Percentiles rank a stretch among this genome's conserved stretches.
These are phyloP conservation scores for Saxophila tyrrhenica DNA, from an alignment of 495 filamentous ascomycete species.

Conservation along the genomic window DNA sequence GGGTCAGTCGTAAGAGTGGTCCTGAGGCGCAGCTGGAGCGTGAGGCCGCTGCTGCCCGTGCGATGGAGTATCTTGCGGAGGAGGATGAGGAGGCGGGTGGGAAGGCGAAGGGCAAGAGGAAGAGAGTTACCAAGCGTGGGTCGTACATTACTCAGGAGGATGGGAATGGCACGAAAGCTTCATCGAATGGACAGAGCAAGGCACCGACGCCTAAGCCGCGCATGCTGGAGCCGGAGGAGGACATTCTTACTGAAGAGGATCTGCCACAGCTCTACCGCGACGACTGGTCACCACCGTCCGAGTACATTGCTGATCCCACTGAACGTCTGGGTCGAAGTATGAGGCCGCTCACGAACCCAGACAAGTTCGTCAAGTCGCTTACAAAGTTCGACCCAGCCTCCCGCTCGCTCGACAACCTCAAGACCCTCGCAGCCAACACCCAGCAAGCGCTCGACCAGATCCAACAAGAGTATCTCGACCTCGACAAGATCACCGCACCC, in stretches of 20 bases:
- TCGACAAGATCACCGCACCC: conserved; percentile 42
- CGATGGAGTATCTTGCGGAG: background rate
- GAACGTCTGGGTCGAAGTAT: conserved; percentile 6
- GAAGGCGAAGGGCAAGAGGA: background rate
- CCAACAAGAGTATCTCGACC: conserved; percentile 53
- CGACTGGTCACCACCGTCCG: background rate
- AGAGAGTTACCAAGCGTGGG: background rate
- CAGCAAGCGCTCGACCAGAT: conserved; percentile 43
- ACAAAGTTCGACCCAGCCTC: conserved; percentile 23
- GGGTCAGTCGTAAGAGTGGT: background rate
- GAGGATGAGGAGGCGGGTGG: background rate
- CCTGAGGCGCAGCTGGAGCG: conserved; percentile 6
- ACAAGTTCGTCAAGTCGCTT: conserved; percentile 22
- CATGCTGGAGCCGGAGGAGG: conserved; percentile 16
- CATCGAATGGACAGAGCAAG: conserved; percentile 6
- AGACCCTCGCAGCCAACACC: conserved; percentile 41
- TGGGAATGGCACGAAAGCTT: background rate
- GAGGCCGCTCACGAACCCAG: conserved; percentile 21
- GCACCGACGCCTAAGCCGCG: conserved; percentile 12
- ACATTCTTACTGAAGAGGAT: conserved; percentile 6
- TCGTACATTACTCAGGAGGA: background rate
- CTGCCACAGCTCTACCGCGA: conserved; percentile 6
- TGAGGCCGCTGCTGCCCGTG: background rate
- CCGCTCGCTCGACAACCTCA: conserved; percentile 39
- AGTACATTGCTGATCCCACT: background rate